A percentile compares a stretch with the other conserved stretches of the same genome.
Evolutionary conservation across 2,329 filamentous ascomycete species (phyloP).

Genomic region (Ceratocystis eucalypticola): DNA sequence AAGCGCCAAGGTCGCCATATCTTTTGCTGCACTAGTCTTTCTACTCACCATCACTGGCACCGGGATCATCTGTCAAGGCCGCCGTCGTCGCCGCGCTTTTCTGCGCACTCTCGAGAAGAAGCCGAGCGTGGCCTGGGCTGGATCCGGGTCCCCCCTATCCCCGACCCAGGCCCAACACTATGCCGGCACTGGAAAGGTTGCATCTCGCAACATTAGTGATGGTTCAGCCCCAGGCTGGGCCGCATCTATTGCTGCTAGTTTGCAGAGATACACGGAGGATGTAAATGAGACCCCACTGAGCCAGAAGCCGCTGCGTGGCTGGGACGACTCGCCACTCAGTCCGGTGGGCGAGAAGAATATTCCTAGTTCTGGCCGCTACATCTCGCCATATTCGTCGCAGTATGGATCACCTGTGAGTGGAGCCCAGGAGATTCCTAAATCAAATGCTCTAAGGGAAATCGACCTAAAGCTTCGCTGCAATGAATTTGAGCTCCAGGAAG

Average conservation of each 20-base stretch:
- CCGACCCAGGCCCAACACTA: conserved; percentile 20
- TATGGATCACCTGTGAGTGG: conserved; percentile 43
- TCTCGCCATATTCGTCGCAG: conserved; percentile 47
- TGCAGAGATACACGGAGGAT: not conserved
- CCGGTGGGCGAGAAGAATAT: conserved; percentile 30
- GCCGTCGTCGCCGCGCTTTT: conserved; percentile 39
- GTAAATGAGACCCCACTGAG: conserved; percentile 38
- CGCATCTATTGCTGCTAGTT: not conserved
- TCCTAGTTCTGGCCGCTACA: conserved; percentile 31
- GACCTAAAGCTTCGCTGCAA: conserved; percentile 24
- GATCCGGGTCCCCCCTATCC: conserved; percentile 21
- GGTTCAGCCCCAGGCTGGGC: conserved; percentile 8
- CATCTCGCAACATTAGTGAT: not conserved
- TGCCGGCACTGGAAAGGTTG: conserved; percentile 13
- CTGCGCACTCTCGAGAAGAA: conserved; percentile 34
- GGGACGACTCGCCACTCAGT: conserved; percentile 41
- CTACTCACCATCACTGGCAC: conserved; percentile 38
- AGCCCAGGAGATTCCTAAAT: not conserved
- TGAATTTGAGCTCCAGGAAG: conserved; percentile 38
- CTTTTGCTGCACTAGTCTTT: conserved; percentile 36
- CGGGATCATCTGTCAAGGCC: conserved; percentile 43
- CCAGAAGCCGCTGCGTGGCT: conserved; percentile 38
- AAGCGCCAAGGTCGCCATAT: conserved; percentile 45
- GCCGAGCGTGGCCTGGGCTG: conserved; percentile 11
- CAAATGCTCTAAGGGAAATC: conserved; percentile 19